Percentiles rank a stretch among this genome's conserved stretches.
Evolutionary conservation across 108 stramenopile species (phyloP).

Genomic region (Discostella pseudostelligera): DNA sequence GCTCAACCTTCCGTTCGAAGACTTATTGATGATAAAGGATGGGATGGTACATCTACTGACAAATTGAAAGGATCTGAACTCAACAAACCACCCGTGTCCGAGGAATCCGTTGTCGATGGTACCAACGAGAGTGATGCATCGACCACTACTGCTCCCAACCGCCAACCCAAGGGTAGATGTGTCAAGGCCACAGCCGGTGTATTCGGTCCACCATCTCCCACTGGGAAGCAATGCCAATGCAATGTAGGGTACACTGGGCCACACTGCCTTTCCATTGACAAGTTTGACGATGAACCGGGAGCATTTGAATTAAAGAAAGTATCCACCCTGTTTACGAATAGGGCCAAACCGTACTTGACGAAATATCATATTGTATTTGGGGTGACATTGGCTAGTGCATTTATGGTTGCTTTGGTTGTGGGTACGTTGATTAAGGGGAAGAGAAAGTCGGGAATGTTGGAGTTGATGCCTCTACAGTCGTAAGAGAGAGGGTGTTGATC

Average conservation of each 20-base stretch:
- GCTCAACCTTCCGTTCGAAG: background rate
- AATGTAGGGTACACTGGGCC: slow-evolving; percentile 80
- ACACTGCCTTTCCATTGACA: slow-evolving; percentile 66
- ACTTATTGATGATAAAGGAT: background rate
- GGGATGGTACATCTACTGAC: slow-evolving; percentile 10
- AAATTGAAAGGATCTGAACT: background rate
- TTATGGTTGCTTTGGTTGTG: slow-evolving; percentile 28
- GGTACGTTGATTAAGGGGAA: slow-evolving; percentile 17
- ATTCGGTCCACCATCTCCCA: slow-evolving; percentile 25
- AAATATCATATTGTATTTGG: slow-evolving; percentile 28
- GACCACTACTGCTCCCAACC: slow-evolving; percentile 18
- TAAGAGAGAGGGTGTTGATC: background rate
- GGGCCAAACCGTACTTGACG: slow-evolving; percentile 38
- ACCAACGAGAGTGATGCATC: slow-evolving; percentile 10
- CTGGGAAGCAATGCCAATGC: slow-evolving; percentile 65
- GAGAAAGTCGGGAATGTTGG: background rate
- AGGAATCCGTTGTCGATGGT: slow-evolving; percentile 20
- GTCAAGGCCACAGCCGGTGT: slow-evolving; percentile 22
- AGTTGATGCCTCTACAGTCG: slow-evolving; percentile 9
- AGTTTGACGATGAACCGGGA: slow-evolving; percentile 64
- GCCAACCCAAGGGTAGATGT: slow-evolving; percentile 41
- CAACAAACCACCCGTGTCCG: slow-evolving; percentile 25
- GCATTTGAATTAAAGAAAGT: slow-evolving; percentile 47
- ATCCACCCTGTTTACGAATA: slow-evolving; percentile 22
- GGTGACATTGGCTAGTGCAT: slow-evolving; percentile 21